Evolutionary conservation across 352 stramenopile genomes (phyloP), one percentile per base, ranked within the genome.

Genomic region (Phytophthora foliorum): DNA sequence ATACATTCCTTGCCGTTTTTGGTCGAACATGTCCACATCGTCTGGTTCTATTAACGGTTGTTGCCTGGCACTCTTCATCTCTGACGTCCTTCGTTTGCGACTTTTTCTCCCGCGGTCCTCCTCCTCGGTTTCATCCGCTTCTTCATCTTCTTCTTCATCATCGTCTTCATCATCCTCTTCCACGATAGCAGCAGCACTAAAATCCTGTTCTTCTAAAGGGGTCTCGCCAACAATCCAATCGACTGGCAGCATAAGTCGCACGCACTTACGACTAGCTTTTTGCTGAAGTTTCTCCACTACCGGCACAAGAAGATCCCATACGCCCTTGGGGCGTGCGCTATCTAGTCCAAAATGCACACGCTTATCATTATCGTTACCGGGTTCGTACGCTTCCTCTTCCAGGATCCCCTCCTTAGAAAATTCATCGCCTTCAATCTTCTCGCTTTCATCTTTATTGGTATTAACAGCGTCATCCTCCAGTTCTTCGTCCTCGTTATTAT

Each of bases 151-250:
- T 11, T 81, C 80, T 5, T 86, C 76, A 0, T 77, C 80, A 0
- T 81, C 67, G 0, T 85, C 78, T 0, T 81, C 69, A 0, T 86
- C 81, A 0, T 75, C 70, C 4, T 88, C 78, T 6, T 82, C 63
- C 2, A 77, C 71, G 53, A 19, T 56, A 16, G 54, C 17, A 17
- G 16, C 53, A 44, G n/a, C 24, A 6, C n/a, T 65, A 6, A 63
- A 38, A 54, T 78, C 71, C 8, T 85, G 67, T 19, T 88, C 73
- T 34, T 89, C 79, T 24, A 95, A 19, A n/a, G 61, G 14, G 4
- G 57, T 65, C 3, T 91, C 81, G 0, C 87, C 85, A 0, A 93
- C 81, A 22, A 86, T 75, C 54, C 80, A 91, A 51, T 91, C 85
- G 6, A 87, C 67, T 8, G 87, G 85, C 9, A 95, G 55, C 6